phyloP scores from a whole-genome alignment of 2,329 filamentous ascomycete genomes.

The Raffaelea albimanens region DNA sequence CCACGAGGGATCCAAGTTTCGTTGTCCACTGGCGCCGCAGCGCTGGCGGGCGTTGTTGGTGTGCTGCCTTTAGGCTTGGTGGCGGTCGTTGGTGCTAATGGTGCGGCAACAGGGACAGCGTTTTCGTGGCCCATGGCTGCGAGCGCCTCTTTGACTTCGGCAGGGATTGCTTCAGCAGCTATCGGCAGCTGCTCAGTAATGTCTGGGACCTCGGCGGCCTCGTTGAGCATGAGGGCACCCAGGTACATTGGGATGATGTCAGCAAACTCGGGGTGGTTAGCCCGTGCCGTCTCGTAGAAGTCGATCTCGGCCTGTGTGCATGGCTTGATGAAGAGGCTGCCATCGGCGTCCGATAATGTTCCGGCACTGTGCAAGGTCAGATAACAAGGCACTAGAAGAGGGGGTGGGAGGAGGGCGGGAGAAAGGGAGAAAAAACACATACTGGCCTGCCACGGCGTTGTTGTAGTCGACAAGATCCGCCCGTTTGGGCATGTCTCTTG shows the following conservation, averaged over 20 bases:
- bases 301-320: conserved; percentile 77
- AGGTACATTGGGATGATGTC: conserved; percentile 78
- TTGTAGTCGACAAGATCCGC: conserved; percentile 59
- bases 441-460: conserved; percentile 78
- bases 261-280: conserved; percentile 62
- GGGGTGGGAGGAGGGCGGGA: not conserved
- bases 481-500: conserved; percentile 39
- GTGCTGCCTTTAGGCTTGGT: not conserved
- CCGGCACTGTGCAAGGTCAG: conserved; percentile 56
- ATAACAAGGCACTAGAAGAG: not conserved
- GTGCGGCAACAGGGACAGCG: not conserved
- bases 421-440: too few relatives aligned
- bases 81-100: not conserved
- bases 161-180: conserved; percentile 33
- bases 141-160: conserved; percentile 28
- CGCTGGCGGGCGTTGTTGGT: not conserved
- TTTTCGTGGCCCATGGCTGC: conserved; percentile 9
- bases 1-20: conserved; percentile 39
- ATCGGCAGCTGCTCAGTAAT: conserved; percentile 41
- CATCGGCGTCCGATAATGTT: conserved; percentile 74
- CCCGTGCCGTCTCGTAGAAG: conserved; percentile 71
- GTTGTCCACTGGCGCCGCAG: conserved; percentile 13
- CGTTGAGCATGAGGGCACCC: conserved; percentile 65
- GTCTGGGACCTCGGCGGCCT: conserved; percentile 33
- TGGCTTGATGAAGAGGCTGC: conserved; percentile 86